These are phyloP conservation scores for Scalesia atractyloides DNA, from an alignment of 129 eudicot genomes.

Conservation along the genomic window DNA sequence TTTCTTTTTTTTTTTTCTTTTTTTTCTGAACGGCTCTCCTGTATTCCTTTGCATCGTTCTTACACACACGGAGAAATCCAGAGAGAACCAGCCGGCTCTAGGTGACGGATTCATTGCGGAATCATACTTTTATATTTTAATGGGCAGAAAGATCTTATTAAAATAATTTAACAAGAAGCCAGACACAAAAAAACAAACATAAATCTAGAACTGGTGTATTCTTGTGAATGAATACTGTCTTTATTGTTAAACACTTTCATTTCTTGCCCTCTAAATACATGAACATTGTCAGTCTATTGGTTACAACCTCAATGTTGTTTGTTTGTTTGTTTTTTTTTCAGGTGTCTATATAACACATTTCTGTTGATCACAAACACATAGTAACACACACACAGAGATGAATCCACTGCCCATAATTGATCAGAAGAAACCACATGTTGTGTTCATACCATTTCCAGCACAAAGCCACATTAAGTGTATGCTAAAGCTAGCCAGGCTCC, in stretches of 20 bases:
- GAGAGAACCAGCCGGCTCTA: neutral
- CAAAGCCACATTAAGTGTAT: slow-evolving; percentile 44
- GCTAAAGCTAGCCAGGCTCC: slow-evolving; percentile 39
- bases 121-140: too few species aligned
- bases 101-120: neutral
- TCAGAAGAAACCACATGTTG: slow-evolving; percentile 24
- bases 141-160: too few species aligned
- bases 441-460: slow-evolving; percentile 35
- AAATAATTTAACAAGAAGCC: too few species aligned
- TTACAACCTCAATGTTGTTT: neutral
- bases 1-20: too few species aligned
- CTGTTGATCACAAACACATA: neutral
- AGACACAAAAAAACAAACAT: too few species aligned
- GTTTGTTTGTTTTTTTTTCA: neutral
- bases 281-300: too few species aligned
- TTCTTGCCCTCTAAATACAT: too few species aligned
- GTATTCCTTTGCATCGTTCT: neutral
- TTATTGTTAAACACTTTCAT: too few species aligned
- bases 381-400: slow-evolving; percentile 7
- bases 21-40: too few species aligned
- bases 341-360: slow-evolving; percentile 12
- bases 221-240: too few species aligned
- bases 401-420: neutral
- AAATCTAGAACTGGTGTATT: too few species aligned
- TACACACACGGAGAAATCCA: neutral